Percentiles rank a stretch among this genome's conserved stretches.
phyloP scores from a whole-genome alignment of 345 rosid genomes.

The Camelina sativa region DNA sequence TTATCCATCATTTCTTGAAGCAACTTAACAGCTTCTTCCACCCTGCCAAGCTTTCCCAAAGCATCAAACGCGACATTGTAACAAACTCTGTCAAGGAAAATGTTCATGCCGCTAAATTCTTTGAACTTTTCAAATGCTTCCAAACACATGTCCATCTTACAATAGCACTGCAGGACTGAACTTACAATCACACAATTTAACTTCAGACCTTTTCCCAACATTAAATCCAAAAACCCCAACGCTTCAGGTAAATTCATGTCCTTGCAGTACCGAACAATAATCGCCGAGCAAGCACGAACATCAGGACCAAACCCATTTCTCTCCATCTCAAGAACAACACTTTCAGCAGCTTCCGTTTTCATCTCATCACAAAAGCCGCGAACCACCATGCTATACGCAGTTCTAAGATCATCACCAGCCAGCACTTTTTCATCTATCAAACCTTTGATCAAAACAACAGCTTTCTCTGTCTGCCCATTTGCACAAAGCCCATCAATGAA shows the following conservation, averaged over 20 bases:
- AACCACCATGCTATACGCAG: slow-evolving; percentile 55
- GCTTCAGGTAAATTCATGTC: slow-evolving; percentile 53
- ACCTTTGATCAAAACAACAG: slow-evolving; percentile 46
- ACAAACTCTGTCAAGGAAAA: slow-evolving; percentile 63
- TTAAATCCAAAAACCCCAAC: slow-evolving; percentile 47
- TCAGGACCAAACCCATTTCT: slow-evolving; percentile 53
- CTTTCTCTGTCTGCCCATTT: slow-evolving; percentile 50
- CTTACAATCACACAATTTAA: slow-evolving; percentile 61
- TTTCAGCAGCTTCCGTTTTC: slow-evolving; percentile 63
- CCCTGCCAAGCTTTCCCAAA: slow-evolving; percentile 61
- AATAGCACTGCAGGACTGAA: slow-evolving; percentile 63
- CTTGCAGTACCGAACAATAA: slow-evolving; percentile 60
- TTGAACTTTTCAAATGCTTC: slow-evolving; percentile 51
- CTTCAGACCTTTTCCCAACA: slow-evolving; percentile 59
- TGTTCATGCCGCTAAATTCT: slow-evolving; percentile 45
- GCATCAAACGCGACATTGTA: slow-evolving; percentile 61
- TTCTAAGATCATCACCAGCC: slow-evolving; percentile 38
- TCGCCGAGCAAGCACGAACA: slow-evolving; percentile 47
- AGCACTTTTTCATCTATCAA: slow-evolving; percentile 42
- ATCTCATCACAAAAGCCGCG: slow-evolving; percentile 63
- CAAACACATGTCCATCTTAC: slow-evolving; percentile 46
- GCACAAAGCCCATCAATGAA: slow-evolving; percentile 72
- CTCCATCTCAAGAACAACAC: slow-evolving; percentile 55
- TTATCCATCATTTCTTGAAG: slow-evolving; percentile 63
- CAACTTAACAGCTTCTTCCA: slow-evolving; percentile 59